Conservation (phyloP, 1,284 basidiomycete species). For the Cryptococcus sp. region DNA sequence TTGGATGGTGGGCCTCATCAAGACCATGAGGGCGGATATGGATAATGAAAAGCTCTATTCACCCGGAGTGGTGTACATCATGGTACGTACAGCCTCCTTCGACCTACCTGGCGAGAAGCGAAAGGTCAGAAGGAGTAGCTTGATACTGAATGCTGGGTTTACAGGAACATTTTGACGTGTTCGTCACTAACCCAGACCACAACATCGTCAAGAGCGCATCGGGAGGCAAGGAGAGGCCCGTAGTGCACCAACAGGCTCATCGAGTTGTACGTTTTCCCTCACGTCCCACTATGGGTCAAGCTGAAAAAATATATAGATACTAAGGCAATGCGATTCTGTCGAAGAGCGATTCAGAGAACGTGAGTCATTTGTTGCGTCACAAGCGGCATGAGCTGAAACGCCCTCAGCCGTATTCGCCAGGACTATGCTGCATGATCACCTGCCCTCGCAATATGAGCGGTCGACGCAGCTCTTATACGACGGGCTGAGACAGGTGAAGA, state of each 20-base stretch:
- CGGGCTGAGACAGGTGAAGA: conserved; percentile 26
- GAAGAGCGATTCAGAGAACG: conserved; percentile 57
- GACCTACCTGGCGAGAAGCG: background rate
- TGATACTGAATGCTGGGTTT: background rate
- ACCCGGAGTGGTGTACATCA: conserved; percentile 47
- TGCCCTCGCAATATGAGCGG: conserved; percentile 49
- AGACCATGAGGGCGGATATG: conserved; percentile 55
- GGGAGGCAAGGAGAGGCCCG: conserved; percentile 10
- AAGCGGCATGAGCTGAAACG: background rate
- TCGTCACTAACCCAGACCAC: conserved; percentile 32
- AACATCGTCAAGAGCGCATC: background rate
- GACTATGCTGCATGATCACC: conserved; percentile 52
- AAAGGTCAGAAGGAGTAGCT: background rate
- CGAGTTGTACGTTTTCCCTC: conserved; percentile 45
- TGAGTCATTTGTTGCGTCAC: conserved; percentile 28
- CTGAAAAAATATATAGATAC: conserved; percentile 23
- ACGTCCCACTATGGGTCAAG: background rate
- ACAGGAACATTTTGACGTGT: conserved; percentile 54
- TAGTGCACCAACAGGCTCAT: conserved; percentile 47
- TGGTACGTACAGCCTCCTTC: conserved; percentile 24
- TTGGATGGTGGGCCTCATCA: conserved; percentile 54
- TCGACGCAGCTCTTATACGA: conserved; percentile 47
- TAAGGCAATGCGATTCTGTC: conserved; percentile 56
- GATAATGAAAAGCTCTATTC: conserved; percentile 56
- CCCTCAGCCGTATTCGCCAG: conserved; percentile 44